These are phyloP conservation scores for Neocucurbitaria cava DNA, from an alignment of 2,329 filamentous ascomycete species.

Conservation along the genomic window DNA sequence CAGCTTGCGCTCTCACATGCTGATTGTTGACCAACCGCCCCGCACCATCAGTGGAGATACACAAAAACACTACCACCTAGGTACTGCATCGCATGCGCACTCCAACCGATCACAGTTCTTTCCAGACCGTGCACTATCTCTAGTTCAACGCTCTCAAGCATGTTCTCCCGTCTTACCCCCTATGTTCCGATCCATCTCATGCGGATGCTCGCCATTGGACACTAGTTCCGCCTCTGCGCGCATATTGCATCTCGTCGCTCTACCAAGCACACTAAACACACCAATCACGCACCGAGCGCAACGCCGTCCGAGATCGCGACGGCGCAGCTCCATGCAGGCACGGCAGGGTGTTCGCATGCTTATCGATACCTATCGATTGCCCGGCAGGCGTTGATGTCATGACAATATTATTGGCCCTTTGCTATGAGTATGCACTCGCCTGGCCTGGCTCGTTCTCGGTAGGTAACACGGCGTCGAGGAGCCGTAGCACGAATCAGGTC, in stretches of 20 bases:
- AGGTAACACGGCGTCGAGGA: background rate
- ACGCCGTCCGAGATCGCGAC: background rate
- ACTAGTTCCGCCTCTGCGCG: background rate
- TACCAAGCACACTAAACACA: background rate
- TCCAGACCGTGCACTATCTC: background rate
- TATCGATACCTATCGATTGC: conserved; percentile 16
- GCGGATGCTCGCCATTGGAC: conserved; percentile 9
- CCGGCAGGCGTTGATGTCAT: conserved; percentile 9
- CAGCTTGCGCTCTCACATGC: background rate
- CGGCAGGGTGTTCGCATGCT: conserved; percentile 8
- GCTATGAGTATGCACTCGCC: background rate
- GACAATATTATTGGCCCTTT: background rate
- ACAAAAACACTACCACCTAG: conserved; percentile 3
- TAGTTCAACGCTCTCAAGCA: background rate
- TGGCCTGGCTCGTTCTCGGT: background rate
- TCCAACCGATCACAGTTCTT: background rate
- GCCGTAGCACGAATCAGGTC: background rate
- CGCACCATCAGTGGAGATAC: background rate
- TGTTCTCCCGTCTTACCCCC: background rate
- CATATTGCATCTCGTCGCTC: background rate
- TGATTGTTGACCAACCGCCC: no score
- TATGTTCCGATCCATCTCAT: background rate
- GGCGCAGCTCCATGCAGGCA: background rate
- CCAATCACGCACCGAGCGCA: conserved; percentile 11
- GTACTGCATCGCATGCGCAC: conserved; percentile 3